phyloP scores from a whole-genome alignment of 2,329 filamentous ascomycete species.

The Alternaria longipes region DNA sequence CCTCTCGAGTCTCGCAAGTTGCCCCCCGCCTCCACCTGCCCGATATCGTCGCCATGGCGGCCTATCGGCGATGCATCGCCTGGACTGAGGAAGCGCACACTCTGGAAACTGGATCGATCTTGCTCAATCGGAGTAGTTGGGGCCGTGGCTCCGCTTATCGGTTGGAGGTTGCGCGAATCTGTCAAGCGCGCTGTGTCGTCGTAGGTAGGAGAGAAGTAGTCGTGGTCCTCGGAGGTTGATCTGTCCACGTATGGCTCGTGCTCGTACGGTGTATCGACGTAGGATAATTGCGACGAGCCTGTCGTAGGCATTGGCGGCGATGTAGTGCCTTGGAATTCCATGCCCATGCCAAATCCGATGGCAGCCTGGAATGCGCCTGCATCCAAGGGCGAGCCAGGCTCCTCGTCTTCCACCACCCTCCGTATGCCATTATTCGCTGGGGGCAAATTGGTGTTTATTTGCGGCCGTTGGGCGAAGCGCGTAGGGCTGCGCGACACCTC shows the following conservation, averaged over 20 bases:
- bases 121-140: constrained; percentile 49
- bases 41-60: constrained; percentile 68
- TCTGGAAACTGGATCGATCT: constrained; percentile 63
- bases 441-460: constrained; percentile 49
- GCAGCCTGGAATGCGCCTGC: constrained; percentile 59
- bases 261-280: constrained; percentile 48
- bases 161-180: constrained; percentile 63
- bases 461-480: constrained; percentile 38
- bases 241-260: constrained; percentile 47
- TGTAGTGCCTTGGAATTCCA: constrained; percentile 56
- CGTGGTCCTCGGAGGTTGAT: constrained; percentile 61
- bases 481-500: constrained; percentile 62
- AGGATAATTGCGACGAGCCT: constrained; percentile 57
- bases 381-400: constrained; percentile 54
- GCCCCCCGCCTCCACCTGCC: constrained; percentile 63
- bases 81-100: constrained; percentile 62
- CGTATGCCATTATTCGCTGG: constrained; percentile 37
- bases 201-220: constrained; percentile 64
- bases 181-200: constrained; percentile 70
- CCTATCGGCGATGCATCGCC: constrained; percentile 54
- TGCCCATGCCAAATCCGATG: constrained; percentile 58
- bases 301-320: constrained; percentile 39
- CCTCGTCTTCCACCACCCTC: constrained; percentile 50
- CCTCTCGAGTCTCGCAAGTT: constrained; percentile 47
- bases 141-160: constrained; percentile 61